phyloP scores from a whole-genome alignment of 73 alveolate species.

The Durusdinium trenchii region DNA sequence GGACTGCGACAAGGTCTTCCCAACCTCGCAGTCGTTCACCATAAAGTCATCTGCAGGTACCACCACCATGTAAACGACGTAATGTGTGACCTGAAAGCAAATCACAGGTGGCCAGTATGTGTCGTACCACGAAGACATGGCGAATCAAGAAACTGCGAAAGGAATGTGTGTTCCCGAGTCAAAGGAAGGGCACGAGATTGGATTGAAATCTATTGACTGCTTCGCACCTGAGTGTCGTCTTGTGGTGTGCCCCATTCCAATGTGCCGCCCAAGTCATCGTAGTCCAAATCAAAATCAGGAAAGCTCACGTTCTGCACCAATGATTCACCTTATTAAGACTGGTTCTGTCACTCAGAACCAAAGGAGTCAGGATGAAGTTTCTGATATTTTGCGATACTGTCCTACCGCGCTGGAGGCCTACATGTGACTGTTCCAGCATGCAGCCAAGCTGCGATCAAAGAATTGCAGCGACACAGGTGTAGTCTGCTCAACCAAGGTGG shows the following conservation, averaged over 20 bases:
- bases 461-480: slow-evolving; percentile 77
- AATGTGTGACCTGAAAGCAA: slow-evolving; percentile 45
- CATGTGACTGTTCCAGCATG: neutral
- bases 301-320: slow-evolving; percentile 58
- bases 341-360: neutral
- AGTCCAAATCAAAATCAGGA: slow-evolving; percentile 82
- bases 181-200: too few relatives aligned
- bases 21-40: slow-evolving; percentile 62
- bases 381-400: neutral
- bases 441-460: slow-evolving; percentile 38
- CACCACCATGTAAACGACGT: slow-evolving; percentile 75
- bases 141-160: neutral
- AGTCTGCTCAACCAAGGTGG: slow-evolving; percentile 60
- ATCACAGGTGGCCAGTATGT: neutral
- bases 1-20: too few relatives aligned
- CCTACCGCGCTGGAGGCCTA: neutral
- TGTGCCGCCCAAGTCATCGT: slow-evolving; percentile 81
- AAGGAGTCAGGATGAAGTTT: neutral
- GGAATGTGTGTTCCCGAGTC: too few relatives aligned
- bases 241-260: slow-evolving; percentile 19
- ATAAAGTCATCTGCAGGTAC: neutral
- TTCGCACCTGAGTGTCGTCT: slow-evolving; percentile 44
- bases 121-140: neutral
- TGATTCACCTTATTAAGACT: slow-evolving; percentile 1
- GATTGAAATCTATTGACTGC: too few relatives aligned